A percentile compares a stretch with the other conserved stretches of the same genome.
These are phyloP conservation scores for Astragalus glycyphyllos DNA, from an alignment of 306 rosid genomes.

Conservation along the genomic window DNA sequence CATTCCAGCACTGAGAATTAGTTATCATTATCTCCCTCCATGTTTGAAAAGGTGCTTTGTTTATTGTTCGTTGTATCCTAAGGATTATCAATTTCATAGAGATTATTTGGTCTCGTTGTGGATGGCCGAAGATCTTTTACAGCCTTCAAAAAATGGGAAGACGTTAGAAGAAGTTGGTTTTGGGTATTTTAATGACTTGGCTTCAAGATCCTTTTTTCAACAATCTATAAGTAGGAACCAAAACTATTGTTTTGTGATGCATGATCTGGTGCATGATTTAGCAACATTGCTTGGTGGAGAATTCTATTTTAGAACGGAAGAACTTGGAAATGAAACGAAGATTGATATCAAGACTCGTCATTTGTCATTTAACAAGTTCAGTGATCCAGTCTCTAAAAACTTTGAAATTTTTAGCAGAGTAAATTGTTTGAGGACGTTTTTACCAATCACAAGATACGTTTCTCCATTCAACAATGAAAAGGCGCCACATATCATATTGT, in stretches of 20 bases:
- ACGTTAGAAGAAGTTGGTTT: conserved; percentile 17
- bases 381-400: not conserved
- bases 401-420: not conserved
- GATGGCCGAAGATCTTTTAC: conserved; percentile 31
- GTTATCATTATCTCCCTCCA: conserved; percentile 25
- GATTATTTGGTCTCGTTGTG: not conserved
- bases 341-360: no score
- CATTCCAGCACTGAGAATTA: conserved; percentile 25
- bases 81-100: not conserved
- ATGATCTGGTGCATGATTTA: conserved; percentile 22
- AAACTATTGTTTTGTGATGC: not conserved
- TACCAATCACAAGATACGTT: no score
- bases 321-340: not conserved
- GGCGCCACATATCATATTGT: not conserved
- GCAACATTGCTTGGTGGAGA: not conserved
- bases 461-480: not conserved
- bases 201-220: conserved; percentile 26
- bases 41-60: conserved; percentile 23
- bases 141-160: not conserved
- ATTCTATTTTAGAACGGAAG: not conserved
- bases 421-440: not conserved
- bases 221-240: not conserved
- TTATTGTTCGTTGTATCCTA: conserved; percentile 5
- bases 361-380: not conserved
- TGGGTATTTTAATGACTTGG: conserved; percentile 20